Conservation (phyloP, 164 flowering plant species). For the Aristolochia fimbriata region DNA sequence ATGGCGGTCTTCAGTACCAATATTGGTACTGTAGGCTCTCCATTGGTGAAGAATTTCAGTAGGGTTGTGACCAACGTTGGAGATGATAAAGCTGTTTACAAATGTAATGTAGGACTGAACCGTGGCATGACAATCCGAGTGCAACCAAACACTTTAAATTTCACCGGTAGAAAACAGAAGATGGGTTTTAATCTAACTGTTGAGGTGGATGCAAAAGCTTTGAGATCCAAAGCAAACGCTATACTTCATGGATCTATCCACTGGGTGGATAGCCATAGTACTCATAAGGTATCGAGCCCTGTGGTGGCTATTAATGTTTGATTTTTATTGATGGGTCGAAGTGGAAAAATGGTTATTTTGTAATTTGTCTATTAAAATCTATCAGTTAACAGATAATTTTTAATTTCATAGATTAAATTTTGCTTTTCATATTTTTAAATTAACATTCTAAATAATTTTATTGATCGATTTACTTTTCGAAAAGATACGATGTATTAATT, state of each 20-base stretch:
- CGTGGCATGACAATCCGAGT: slow-evolving; percentile 21
- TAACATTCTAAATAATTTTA: too few relatives aligned
- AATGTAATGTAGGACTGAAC: too few relatives aligned
- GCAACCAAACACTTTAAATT: slow-evolving; percentile 10
- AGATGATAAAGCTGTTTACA: slow-evolving; percentile 8
- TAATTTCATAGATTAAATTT: too few relatives aligned
- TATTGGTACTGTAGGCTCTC: slow-evolving; percentile 5
- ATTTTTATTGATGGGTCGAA: too few relatives aligned
- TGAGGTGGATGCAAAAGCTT: slow-evolving; percentile 11
- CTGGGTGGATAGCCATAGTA: neutral
- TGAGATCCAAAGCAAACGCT: neutral
- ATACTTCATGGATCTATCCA: neutral
- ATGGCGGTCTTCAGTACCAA: slow-evolving; percentile 12
- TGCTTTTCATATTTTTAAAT: too few relatives aligned
- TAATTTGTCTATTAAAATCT: too few relatives aligned
- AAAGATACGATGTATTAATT: too few relatives aligned
- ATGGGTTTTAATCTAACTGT: slow-evolving; percentile 8
- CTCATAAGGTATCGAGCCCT: neutral
- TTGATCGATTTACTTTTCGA: too few relatives aligned
- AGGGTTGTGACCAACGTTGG: slow-evolving; percentile 23
- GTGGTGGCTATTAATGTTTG: neutral
- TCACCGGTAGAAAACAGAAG: slow-evolving; percentile 4
- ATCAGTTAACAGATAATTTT: too few relatives aligned
- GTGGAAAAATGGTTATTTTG: too few relatives aligned
- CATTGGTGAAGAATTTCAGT: slow-evolving; percentile 10